Evolutionary conservation across 345 rosid species (phyloP).

Genomic region (Iberis pinnata): DNA sequence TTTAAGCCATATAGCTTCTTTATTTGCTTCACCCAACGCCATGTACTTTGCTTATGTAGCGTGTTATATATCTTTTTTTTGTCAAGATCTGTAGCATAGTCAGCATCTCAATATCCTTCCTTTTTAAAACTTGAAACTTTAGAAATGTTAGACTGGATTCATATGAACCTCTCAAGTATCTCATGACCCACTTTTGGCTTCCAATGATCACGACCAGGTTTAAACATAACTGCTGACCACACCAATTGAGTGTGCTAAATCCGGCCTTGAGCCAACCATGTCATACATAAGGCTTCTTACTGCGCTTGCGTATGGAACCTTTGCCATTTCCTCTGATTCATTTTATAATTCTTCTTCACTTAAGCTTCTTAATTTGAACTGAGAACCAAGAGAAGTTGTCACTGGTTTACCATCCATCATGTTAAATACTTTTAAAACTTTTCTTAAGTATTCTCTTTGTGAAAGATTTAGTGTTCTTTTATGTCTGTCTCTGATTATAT

Average conservation of each 20-base stretch:
- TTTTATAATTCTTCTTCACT: not conserved
- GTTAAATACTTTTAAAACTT: not conserved
- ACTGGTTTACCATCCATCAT: not conserved
- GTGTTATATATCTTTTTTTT: too few relatives aligned
- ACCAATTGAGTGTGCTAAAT: not conserved
- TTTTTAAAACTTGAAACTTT: not conserved
- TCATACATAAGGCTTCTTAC: not conserved
- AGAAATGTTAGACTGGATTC: not conserved
- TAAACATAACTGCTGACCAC: not conserved
- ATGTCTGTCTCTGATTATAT: not conserved
- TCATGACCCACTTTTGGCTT: too few relatives aligned
- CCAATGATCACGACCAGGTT: not conserved
- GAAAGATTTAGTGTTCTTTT: not conserved
- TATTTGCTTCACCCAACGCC: too few relatives aligned
- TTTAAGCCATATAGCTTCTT: too few relatives aligned
- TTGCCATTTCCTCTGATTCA: not conserved
- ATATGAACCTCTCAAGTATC: not conserved
- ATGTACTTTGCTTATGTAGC: too few relatives aligned
- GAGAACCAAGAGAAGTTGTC: not conserved
- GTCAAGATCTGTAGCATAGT: not conserved
- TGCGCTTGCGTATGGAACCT: not conserved
- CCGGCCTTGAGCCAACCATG: not conserved
- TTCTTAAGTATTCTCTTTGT: not conserved
- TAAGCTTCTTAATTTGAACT: not conserved
- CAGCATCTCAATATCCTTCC: not conserved